Evolutionary conservation across 805 yeast genomes (phyloP).

Genomic region (Lipomyces kockii): DNA sequence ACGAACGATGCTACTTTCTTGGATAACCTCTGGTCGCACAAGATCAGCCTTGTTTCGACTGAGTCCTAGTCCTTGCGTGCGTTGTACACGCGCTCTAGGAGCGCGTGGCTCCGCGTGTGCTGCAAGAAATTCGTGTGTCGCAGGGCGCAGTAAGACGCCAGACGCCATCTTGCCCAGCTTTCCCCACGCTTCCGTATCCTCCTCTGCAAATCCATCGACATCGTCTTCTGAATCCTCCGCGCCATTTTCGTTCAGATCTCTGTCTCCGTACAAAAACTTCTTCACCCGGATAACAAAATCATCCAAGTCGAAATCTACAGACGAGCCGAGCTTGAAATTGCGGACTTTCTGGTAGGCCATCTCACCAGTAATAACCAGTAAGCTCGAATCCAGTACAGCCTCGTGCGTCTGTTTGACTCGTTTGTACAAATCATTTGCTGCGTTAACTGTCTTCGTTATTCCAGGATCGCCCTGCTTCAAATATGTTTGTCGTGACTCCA

Average conservation of each 20-base stretch:
- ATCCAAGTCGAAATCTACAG: conserved; percentile 33
- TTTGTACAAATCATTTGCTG: conserved; percentile 26
- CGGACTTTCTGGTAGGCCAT: conserved; percentile 24
- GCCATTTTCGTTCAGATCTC: conserved; percentile 4
- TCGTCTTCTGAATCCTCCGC: conserved; percentile 11
- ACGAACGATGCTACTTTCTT: conserved; percentile 13
- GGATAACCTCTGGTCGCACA: conserved; percentile 17
- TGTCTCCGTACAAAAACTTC: conserved; percentile 17
- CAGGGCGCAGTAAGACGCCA: conserved; percentile 14
- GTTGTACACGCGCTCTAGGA: conserved; percentile 9
- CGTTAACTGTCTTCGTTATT: conserved; percentile 11
- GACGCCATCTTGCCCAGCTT: conserved; percentile 27
- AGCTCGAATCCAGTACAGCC: conserved; percentile 33
- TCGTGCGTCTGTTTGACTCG: conserved; percentile 31
- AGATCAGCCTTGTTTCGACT: conserved; percentile 7
- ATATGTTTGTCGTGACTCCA: conserved; percentile 18
- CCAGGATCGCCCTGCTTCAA: conserved; percentile 18
- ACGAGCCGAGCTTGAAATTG: conserved; percentile 26
- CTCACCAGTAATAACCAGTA: conserved; percentile 29
- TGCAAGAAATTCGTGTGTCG: conserved; percentile 27
- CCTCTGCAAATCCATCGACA: conserved; percentile 19
- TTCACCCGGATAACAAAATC: conserved; percentile 22
- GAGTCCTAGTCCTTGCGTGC: conserved; percentile 22
- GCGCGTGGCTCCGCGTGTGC: conserved; percentile 15
- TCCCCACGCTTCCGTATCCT: conserved; percentile 24